Base-by-base conservation (phyloP, 495 filamentous ascomycete species). In the Aspergillus steynii region DNA sequence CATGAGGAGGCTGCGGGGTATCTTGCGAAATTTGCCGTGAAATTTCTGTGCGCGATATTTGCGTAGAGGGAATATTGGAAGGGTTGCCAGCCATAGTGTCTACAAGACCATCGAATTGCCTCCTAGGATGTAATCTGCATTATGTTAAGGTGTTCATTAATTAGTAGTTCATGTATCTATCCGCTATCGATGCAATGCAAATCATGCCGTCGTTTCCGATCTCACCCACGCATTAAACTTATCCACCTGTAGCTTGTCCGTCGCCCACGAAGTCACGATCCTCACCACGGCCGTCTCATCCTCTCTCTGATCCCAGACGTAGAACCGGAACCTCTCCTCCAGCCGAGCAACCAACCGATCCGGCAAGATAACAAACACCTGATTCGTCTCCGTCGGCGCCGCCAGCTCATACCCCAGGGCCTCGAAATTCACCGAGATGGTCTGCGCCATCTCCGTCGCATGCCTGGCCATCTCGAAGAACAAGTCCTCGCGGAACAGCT, bases 381-480 rank as follows among this genome's bases (percentile, higher is more conserved):
- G 73, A 27, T 76, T 76, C 25, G 73, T 76, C 32, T 71, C 71
- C 27, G 72, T 73, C 45, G 69, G 60, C 3, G 71, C 73, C 20
- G 61, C 61, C 57, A 77, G 50, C 25, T 50, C 42, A 63, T 74
- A 73, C 1, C 74, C 73, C 29, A 74, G 31, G 4, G 59, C 12
- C 42, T 71, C 65, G 15, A 77, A 71, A 50, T 68, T 68, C 10
- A 50, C 59, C 4, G 73, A 71, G 49, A 77, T 72, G 48, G 61
- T 68, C 59, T 68, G 53, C 0, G 77, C 76, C 77, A 77, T 79
- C 2, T 65, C 55, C 48, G 77, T 80, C 32, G 75, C 77, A 68
- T 80, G 72, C 4, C 64, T 54, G 3, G 76, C 76, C 59, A 80
- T 62, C 4, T 71, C 63, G 55, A 79, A 78, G 55, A 74, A 79